Evolutionary conservation across 768 basidiomycete species (phyloP).

Genomic region (Lactarius trivialis): DNA sequence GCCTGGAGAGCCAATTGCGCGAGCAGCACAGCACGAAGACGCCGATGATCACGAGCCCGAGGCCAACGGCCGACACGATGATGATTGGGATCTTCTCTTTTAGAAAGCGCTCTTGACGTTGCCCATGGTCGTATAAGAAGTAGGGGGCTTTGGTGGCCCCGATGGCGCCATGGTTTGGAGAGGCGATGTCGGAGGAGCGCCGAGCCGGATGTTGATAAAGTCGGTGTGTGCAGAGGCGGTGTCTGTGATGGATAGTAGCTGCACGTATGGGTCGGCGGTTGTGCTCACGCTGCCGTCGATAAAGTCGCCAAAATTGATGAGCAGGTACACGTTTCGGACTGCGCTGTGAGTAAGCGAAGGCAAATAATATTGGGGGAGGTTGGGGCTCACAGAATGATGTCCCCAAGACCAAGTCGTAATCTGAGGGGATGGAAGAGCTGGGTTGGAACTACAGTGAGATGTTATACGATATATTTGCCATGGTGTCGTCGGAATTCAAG

Average conservation of each 20-base stretch:
- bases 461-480: slow-evolving; percentile 4
- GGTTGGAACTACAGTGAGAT: slow-evolving; percentile 24
- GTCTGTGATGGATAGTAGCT: slow-evolving; percentile 57
- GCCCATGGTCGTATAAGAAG: background rate
- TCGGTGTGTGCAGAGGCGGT: no score
- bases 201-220: no score
- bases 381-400: no score
- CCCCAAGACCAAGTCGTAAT: no score
- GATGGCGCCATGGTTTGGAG: background rate
- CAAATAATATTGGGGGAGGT: no score
- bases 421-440: no score
- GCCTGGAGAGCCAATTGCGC: background rate
- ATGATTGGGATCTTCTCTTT: slow-evolving; percentile 5
- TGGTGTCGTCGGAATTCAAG: slow-evolving; percentile 24
- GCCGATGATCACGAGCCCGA: background rate
- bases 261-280: slow-evolving; percentile 57
- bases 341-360: no score
- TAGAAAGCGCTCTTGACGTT: background rate
- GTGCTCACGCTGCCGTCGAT: slow-evolving; percentile 28
- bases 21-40: background rate
- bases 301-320: no score
- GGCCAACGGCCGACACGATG: background rate
- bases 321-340: no score
- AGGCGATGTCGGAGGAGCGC: slow-evolving; percentile 29
- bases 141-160: background rate